Base-by-base conservation (phyloP, 352 stramenopile species). In the Achlya hypogyna region DNA sequence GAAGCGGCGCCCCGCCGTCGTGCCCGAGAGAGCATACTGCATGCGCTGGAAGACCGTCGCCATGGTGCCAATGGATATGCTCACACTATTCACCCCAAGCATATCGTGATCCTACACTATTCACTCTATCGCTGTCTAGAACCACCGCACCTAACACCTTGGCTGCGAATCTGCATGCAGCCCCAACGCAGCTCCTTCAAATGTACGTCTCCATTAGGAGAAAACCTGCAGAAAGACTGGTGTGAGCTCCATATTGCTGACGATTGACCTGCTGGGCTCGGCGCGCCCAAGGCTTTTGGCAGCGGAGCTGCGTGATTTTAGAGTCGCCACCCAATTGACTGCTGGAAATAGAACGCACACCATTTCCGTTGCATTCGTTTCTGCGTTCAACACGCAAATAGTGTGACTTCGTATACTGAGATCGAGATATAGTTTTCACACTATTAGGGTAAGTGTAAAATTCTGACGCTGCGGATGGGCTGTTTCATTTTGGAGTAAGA, bases 1-100 rank as follows among this genome's bases (percentile, higher is more conserved):
- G 76, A 88, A 93, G 68, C 86, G 86, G 12, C 82, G 74, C 25
- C 82, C 84, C n/a, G 86, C 78, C 27, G 84, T 93, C 27, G 86
- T 87, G 65, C 86, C 86, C 28, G 79, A 74, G 54, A 89, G 78
- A 69, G 87, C 82, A 52, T 91, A 81, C 79, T 92, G 79, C 47
- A 95, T 68, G 53, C 86, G 77, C 34, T 77, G 79, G 78, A 78
- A 89, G 51, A 91, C 71, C 54, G 71, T 77, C 63, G 78, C 78
- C 85, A 94, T 93, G 1, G 34, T 64, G 54, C 38, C 38, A 45
- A 18, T 45, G 38, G 38, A 45, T 45, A 40, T n/a, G 34, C 10
- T n/a, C 28, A 51, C 40, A 64, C 31, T 52, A 45, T 45, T 45
- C n/a, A 3, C 38, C 12, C 14, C 2, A 45, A 3, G 38, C 38